Conservation (phyloP, 129 eudicot species). For the Flaveria bidentis region DNA sequence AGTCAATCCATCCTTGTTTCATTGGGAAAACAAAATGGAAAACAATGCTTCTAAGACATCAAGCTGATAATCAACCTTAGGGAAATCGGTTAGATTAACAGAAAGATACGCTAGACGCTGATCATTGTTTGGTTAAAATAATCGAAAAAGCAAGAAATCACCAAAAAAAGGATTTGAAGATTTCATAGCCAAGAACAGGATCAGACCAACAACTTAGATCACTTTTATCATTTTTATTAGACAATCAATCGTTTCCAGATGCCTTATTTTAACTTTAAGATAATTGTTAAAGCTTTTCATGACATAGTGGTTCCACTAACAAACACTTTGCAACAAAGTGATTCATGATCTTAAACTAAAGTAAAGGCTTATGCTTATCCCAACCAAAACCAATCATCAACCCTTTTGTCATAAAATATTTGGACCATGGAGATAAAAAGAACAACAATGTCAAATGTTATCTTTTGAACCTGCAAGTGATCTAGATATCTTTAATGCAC, state of each 20-base stretch:
- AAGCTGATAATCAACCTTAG: neutral
- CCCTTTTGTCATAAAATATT: neutral
- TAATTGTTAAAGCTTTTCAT: neutral
- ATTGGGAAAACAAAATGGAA: no score
- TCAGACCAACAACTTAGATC: neutral
- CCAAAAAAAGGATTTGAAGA: no score
- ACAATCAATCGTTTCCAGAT: neutral
- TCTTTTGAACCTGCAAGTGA: neutral
- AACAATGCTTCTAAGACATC: no score
- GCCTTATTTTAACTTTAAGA: neutral
- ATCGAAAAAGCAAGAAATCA: no score
- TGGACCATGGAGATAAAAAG: neutral
- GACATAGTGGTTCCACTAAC: slow-evolving; percentile 1
- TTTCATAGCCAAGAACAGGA: neutral
- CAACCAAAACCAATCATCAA: neutral
- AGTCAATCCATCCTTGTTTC: no score
- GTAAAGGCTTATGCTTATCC: neutral
- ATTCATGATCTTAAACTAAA: neutral
- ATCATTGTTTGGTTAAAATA: neutral
- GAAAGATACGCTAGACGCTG: neutral
- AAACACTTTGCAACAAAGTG: slow-evolving; percentile 6
- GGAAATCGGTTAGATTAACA: neutral
- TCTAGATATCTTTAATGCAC: neutral
- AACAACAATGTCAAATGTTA: neutral
- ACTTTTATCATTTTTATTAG: neutral